A percentile compares a stretch with the other conserved stretches of the same genome.
phyloP scores from a whole-genome alignment of 495 filamentous ascomycete species.

The Extremus antarcticus region DNA sequence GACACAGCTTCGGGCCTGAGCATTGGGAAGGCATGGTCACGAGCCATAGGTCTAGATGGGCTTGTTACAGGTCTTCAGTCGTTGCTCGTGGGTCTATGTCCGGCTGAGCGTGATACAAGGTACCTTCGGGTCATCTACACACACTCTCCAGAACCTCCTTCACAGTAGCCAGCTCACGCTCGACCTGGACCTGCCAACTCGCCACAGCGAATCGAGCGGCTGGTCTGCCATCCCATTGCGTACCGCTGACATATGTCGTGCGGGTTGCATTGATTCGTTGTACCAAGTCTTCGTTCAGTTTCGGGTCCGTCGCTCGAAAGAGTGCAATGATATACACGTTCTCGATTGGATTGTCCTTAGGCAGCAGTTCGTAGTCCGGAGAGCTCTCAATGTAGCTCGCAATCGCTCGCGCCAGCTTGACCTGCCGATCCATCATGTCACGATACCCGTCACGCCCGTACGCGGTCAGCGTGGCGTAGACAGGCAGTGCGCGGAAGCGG shows the following conservation, averaged over 20 bases:
- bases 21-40: too few species aligned
- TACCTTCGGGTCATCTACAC: background rate
- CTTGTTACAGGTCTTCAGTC: too few species aligned
- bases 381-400: conserved; percentile 49
- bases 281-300: conserved; percentile 53
- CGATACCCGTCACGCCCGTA: conserved; percentile 63
- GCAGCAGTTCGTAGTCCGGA: conserved; percentile 55
- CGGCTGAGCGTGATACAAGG: too few species aligned
- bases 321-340: conserved; percentile 66
- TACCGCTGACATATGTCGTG: conserved; percentile 75
- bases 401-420: conserved; percentile 56
- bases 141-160: conserved; percentile 34
- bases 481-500: conserved; percentile 78
- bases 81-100: too few species aligned
- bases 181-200: conserved; percentile 62
- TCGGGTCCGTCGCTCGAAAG: conserved; percentile 61
- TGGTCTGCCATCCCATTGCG: conserved; percentile 57
- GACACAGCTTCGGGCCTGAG: too few species aligned
- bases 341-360: conserved; percentile 32
- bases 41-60: too few species aligned
- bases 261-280: conserved; percentile 60
- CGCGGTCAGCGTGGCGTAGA: conserved; percentile 68
- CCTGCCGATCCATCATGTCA: conserved; percentile 61
- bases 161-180: conserved; percentile 44
- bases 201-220: conserved; percentile 73